Evolutionary conservation across 2,329 filamentous ascomycete species (phyloP), one percentile per base, ranked within the genome.

Genomic region (Conoideocrella luteorostrata): DNA sequence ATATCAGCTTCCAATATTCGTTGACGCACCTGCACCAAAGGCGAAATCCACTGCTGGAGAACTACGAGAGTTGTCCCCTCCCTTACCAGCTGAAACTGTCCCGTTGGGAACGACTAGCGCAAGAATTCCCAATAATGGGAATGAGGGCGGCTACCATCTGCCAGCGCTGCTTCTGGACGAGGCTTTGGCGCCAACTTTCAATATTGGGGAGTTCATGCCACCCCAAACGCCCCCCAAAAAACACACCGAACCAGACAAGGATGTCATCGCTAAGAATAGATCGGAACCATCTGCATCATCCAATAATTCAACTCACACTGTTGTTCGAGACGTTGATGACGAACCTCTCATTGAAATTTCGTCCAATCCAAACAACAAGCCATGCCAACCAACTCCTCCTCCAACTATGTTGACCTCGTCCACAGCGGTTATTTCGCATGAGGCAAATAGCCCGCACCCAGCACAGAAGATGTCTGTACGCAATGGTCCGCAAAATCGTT

Each of bases 1-100:
- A 12, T 52, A 49, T 36, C 34, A 46, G 33, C 38, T 50, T 3
- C 50, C 49, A 7, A 50, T 21, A 4, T 37, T 52, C n/a, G 48
- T 50, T 22, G 29, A 45, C 26, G 37, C 43, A 26, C 43, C 49
- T 9, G 21, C 39, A 12, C 12, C 23, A n/a, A 44, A 39, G 17
- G 38, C 44, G 13, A 45, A 47, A 28, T 43, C 47, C 18, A 44
- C 37, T 11, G 36, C 37, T 24, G 47, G 47, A 35, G 50, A 50
- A 41, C 24, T 49, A 15, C 43, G 45, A 18, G 34, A 46, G n/a
- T 10, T 44, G 12, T 47, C 30, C n/a, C 35, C 46, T 12, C 35
- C 21, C 34, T 22, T 34, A 11, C 45, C 46, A 22, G 22, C 18
- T 24, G 23, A 41, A 17, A 29, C 44, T 37, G 24, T 34, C 26